phyloP scores from a whole-genome alignment of 1,284 basidiomycete species.

The Cerioporus squamosus region DNA sequence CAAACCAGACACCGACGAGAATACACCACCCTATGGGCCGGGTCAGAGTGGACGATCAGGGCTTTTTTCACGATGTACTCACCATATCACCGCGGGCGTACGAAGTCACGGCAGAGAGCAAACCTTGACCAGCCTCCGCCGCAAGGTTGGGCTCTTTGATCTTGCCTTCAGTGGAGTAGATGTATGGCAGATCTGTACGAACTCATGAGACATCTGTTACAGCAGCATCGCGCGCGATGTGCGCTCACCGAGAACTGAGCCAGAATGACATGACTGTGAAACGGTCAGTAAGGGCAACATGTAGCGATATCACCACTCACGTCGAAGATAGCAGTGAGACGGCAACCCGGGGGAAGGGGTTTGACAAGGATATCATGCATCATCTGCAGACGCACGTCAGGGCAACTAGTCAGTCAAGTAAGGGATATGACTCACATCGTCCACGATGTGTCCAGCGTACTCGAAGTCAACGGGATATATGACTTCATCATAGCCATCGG shows the following conservation, averaged over 20 bases:
- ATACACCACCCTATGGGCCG: constrained; percentile 54
- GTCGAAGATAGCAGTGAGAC: constrained; percentile 85
- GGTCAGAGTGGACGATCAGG: too few relatives aligned
- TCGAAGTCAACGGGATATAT: constrained; percentile 88
- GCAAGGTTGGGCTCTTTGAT: constrained; percentile 91
- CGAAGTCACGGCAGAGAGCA: constrained; percentile 69
- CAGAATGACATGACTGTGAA: constrained; percentile 63
- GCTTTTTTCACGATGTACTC: background rate
- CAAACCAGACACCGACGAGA: constrained; percentile 50
- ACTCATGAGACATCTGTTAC: background rate
- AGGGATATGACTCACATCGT: constrained; percentile 65
- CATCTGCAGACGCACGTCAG: constrained; percentile 33
- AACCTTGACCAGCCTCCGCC: constrained; percentile 76
- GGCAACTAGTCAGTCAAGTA: background rate
- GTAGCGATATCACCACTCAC: constrained; percentile 44
- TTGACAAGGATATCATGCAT: constrained; percentile 66
- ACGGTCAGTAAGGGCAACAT: constrained; percentile 7
- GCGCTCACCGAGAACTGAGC: constrained; percentile 56
- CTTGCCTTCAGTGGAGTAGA: constrained; percentile 91
- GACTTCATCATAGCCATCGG: constrained; percentile 73
- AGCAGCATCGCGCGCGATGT: background rate
- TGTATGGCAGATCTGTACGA: constrained; percentile 59
- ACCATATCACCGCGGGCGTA: constrained; percentile 78
- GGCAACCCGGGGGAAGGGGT: constrained; percentile 81
- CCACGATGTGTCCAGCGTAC: constrained; percentile 73